Percentiles rank a stretch among this genome's conserved stretches.
Conservation (phyloP, 345 rosid species). For the Rhizophora apiculata region DNA sequence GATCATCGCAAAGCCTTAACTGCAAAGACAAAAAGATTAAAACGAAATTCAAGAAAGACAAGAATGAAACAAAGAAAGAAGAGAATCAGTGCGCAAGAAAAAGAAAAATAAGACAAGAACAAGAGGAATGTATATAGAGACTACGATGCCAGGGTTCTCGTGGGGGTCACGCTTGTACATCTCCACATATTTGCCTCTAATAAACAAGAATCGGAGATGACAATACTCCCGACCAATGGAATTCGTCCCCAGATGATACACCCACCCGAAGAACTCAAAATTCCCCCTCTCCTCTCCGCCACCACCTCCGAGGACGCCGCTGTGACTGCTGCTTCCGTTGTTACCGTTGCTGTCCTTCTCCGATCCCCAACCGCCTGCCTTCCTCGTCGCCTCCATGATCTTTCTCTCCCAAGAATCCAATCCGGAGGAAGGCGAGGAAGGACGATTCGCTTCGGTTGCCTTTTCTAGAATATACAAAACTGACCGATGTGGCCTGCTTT, state of each 20-base stretch:
- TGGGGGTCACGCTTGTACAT: slow-evolving; percentile 95
- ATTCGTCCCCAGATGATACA: slow-evolving; percentile 80
- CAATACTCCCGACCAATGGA: slow-evolving; percentile 84
- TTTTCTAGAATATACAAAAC: too few species aligned
- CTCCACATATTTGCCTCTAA: slow-evolving; percentile 74
- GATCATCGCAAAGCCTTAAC: too few species aligned
- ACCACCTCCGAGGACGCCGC: slow-evolving; percentile 1
- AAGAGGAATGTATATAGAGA: slow-evolving; percentile 5
- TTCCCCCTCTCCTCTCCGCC: slow-evolving; percentile 10
- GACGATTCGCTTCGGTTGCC: too few species aligned
- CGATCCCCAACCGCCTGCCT: not conserved
- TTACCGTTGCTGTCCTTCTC: not conserved
- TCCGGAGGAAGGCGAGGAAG: too few species aligned
- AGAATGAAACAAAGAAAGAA: not conserved
- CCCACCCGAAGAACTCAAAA: slow-evolving; percentile 71
- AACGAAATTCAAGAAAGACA: not conserved
- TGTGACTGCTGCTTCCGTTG: slow-evolving; percentile 11
- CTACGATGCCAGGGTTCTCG: slow-evolving; percentile 77
- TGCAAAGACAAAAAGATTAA: too few species aligned
- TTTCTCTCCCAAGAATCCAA: too few species aligned
- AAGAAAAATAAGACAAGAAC: not conserved
- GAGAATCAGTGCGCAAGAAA: not conserved
- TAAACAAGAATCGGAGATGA: slow-evolving; percentile 62
- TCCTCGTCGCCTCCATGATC: not conserved
- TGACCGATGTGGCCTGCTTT: too few species aligned